Conservation (phyloP, 1,284 basidiomycete species). For the Coniferiporia weirii region DNA sequence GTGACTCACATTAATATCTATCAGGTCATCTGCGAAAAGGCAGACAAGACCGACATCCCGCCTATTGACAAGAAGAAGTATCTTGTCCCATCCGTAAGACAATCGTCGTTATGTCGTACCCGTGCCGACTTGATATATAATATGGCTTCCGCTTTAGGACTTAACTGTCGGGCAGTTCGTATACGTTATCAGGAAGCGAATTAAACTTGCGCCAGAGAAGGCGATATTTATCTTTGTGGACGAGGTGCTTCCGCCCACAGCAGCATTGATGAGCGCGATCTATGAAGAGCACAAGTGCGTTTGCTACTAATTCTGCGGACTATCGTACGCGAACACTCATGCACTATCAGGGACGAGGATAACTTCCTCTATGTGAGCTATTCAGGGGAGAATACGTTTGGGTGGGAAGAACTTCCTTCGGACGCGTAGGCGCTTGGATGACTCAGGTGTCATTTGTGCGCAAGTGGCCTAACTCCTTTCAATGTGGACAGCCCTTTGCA, state of each 20-base stretch:
- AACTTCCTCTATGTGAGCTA: conserved; percentile 96
- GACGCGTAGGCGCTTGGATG: conserved; percentile 12
- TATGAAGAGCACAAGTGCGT: conserved; percentile 99
- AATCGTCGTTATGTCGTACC: conserved; percentile 15
- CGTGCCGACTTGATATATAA: conserved; percentile 18
- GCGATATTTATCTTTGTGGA: conserved; percentile 99
- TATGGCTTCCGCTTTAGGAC: conserved; percentile 52
- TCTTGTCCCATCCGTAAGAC: conserved; percentile 86
- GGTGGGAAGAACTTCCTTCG: conserved; percentile 28
- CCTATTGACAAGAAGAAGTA: conserved; percentile 99
- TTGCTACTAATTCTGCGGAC: neutral
- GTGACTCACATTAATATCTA: conserved; percentile 19
- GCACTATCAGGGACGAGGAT: conserved; percentile 76
- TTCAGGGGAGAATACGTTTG: conserved; percentile 96
- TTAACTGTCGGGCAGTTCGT: conserved; percentile 98
- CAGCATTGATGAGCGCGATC: conserved; percentile 97
- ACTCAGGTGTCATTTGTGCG: conserved; percentile 1
- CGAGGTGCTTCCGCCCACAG: conserved; percentile 96
- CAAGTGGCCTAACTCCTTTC: neutral
- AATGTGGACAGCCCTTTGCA: neutral
- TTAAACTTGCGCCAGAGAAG: conserved; percentile 99
- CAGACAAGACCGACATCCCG: conserved; percentile 96
- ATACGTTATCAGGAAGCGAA: conserved; percentile 99
- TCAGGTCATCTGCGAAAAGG: conserved; percentile 99
- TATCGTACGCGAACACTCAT: conserved; percentile 21